Conservation (phyloP, 2,329 filamentous ascomycete genomes). For the Sclerotinia minor region DNA sequence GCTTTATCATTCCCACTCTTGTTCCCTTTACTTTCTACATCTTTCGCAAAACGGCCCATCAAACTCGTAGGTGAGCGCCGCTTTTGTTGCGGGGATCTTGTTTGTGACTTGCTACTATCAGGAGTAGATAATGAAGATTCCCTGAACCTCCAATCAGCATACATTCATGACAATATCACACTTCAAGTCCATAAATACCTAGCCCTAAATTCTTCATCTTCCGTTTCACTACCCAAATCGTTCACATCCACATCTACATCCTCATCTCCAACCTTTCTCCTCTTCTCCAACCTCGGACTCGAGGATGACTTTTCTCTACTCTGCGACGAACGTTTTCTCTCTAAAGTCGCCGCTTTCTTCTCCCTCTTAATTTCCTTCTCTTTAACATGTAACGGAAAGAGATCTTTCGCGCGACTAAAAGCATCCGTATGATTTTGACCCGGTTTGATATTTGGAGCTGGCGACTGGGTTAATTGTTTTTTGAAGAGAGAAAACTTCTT, state of each 20-base stretch:
- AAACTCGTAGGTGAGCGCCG: constrained; percentile 28
- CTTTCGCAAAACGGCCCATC: constrained; percentile 30
- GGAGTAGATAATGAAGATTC: constrained; percentile 32
- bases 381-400: constrained; percentile 49
- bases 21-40: constrained; percentile 27
- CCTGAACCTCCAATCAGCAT: constrained; percentile 26
- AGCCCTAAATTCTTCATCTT: constrained; percentile 1
- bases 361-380: constrained; percentile 44
- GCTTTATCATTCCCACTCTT: constrained; percentile 17
- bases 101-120: constrained; percentile 29
- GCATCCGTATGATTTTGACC: constrained; percentile 45
- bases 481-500: constrained; percentile 53
- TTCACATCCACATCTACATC: constrained; percentile 20
- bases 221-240: constrained; percentile 25
- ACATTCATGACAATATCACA: background rate
- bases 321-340: constrained; percentile 34
- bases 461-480: constrained; percentile 50
- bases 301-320: constrained; percentile 34
- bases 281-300: constrained; percentile 35
- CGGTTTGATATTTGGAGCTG: constrained; percentile 40
- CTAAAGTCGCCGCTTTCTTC: constrained; percentile 35
- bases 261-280: constrained; percentile 31
- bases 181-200: background rate
- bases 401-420: constrained; percentile 50
- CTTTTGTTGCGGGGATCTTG: constrained; percentile 16